Conservation (phyloP, 2,329 filamentous ascomycete genomes). For the Fusarium napiforme region DNA sequence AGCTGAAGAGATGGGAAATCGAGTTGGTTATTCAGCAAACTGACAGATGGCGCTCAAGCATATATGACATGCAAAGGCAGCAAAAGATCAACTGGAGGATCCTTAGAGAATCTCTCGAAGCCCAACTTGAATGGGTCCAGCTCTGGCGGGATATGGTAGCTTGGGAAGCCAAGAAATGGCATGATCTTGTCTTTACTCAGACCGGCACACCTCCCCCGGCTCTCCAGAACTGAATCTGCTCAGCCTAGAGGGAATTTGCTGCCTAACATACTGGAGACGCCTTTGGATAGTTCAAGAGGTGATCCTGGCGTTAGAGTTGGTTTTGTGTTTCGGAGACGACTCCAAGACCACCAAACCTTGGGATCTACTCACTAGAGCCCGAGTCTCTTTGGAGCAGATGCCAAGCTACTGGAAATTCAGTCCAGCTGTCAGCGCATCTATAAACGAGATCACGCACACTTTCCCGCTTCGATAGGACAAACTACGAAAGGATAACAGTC, state of each 20-base stretch:
- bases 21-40: not conserved
- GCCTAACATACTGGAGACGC: not conserved
- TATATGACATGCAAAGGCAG: not conserved
- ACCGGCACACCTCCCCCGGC: not conserved
- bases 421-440: not conserved
- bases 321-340: not conserved
- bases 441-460: not conserved
- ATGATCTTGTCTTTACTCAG: not conserved
- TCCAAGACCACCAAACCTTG: not conserved
- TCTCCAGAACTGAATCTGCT: not conserved
- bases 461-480: not conserved
- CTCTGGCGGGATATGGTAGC: not conserved
- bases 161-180: not conserved
- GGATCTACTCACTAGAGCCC: not conserved
- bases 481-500: not conserved
- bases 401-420: not conserved
- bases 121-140: not conserved
- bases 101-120: not conserved
- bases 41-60: not conserved
- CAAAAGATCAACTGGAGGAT: not conserved
- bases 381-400: not conserved
- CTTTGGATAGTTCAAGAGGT: constrained; percentile 1
- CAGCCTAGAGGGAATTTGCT: not conserved
- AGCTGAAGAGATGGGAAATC: not conserved
- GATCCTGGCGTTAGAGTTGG: not conserved